phyloP scores from a whole-genome alignment of 345 rosid genomes.

The Brassica carinata region DNA sequence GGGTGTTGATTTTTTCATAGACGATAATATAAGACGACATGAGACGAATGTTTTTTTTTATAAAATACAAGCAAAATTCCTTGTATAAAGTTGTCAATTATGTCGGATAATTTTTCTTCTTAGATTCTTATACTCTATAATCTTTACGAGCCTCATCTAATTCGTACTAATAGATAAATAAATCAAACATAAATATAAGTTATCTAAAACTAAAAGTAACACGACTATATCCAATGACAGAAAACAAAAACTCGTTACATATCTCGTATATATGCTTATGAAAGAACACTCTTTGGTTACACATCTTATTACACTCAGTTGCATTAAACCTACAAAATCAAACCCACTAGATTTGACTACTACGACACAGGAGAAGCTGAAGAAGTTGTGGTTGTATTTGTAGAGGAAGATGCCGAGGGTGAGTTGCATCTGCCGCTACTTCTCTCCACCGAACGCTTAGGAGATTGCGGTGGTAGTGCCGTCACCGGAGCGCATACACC shows the following conservation, averaged over 20 bases:
- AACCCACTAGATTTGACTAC: neutral
- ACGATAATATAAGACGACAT: no score
- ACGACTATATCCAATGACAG: neutral
- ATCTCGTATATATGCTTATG: neutral
- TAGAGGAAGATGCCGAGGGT: slow-evolving; percentile 72
- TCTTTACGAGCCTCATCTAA: neutral
- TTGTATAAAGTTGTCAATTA: neutral
- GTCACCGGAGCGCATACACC: slow-evolving; percentile 57
- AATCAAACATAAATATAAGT: no score
- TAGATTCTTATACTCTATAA: no score
- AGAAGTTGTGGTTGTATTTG: slow-evolving; percentile 53
- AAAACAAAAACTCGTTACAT: neutral
- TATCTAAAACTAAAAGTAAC: neutral
- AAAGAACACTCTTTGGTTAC: slow-evolving; percentile 11
- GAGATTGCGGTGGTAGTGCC: slow-evolving; percentile 31
- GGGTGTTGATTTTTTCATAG: neutral
- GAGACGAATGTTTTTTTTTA: no score
- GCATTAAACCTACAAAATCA: slow-evolving; percentile 13
- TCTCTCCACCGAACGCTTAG: slow-evolving; percentile 52
- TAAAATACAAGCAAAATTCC: neutral
- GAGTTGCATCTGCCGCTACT: slow-evolving; percentile 53
- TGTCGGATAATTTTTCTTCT: no score
- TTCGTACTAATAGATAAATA: neutral
- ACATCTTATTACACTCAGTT: slow-evolving; percentile 29
- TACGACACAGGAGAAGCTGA: slow-evolving; percentile 50